Evolutionary conservation across 495 filamentous ascomycete species (phyloP).

Genomic region (Xylaria intraflava): DNA sequence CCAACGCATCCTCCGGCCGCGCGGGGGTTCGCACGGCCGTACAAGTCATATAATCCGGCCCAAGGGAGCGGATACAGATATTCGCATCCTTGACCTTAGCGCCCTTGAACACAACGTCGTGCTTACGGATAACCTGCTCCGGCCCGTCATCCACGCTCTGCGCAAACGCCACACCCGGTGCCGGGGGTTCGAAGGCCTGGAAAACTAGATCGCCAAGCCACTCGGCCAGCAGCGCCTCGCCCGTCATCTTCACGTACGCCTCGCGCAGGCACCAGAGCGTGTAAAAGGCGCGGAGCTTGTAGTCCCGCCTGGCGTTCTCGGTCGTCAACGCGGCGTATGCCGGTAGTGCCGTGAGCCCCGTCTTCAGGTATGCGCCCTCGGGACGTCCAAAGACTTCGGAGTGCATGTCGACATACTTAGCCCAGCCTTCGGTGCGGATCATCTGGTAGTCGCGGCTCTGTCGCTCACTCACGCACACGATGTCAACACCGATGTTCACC

Average conservation of each 20-base stretch:
- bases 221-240: conserved; percentile 73
- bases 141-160: conserved; percentile 18
- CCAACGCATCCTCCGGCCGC: conserved; percentile 27
- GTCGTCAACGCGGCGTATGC: conserved; percentile 17
- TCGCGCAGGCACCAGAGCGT: conserved; percentile 86
- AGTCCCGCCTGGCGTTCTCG: conserved; percentile 16
- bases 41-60: conserved; percentile 42
- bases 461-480: conserved; percentile 70
- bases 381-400: conserved; percentile 60
- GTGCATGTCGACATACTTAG: conserved; percentile 68
- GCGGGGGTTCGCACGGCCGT: conserved; percentile 38
- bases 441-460: conserved; percentile 45
- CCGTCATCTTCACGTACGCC: conserved; percentile 90
- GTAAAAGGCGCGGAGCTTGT: conserved; percentile 67
- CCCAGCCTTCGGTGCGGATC: conserved; percentile 48
- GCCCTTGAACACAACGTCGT: conserved; percentile 36
- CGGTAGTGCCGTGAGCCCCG: conserved; percentile 15
- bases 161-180: conserved; percentile 14
- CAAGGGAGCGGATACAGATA: conserved; percentile 35
- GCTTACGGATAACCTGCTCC: conserved; percentile 21
- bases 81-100: conserved; percentile 37
- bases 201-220: conserved; percentile 72
- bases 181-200: conserved; percentile 42
- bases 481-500: conserved; percentile 57
- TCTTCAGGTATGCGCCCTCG: conserved; percentile 36